Conservation (phyloP, 2,329 filamentous ascomycete genomes). For the Sporothrix luriei region DNA sequence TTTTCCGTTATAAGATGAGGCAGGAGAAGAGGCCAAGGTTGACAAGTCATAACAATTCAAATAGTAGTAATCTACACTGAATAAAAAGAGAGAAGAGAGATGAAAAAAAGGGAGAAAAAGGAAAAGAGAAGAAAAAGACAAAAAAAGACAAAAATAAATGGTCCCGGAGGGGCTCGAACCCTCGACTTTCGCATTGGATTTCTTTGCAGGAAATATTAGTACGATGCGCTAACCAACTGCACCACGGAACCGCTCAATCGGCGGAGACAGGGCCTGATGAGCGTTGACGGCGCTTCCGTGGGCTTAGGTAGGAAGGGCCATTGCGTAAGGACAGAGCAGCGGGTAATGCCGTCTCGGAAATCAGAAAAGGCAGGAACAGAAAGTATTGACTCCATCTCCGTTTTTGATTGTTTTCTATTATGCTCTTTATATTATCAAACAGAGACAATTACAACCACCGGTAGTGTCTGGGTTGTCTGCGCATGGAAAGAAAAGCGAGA, state of each 20-base stretch:
- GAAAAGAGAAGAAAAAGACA: background rate
- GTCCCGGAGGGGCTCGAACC: constrained; percentile 30
- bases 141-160: constrained; percentile 22
- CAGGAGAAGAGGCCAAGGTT: too few species aligned
- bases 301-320: background rate
- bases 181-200: constrained; percentile 32
- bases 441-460: background rate
- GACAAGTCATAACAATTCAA: too few species aligned
- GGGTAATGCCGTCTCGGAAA: too few species aligned
- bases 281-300: constrained; percentile 7
- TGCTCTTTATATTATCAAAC: background rate
- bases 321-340: background rate
- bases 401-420: too few species aligned
- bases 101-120: background rate
- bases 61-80: background rate
- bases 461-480: background rate
- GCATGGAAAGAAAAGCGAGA: background rate
- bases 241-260: constrained; percentile 31
- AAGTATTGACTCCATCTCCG: background rate
- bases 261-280: constrained; percentile 22
- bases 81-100: background rate
- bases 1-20: too few species aligned
- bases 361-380: background rate
- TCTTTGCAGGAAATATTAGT: constrained; percentile 31
- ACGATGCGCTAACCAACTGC: constrained; percentile 33